Conservation (phyloP, 2,329 filamentous ascomycete genomes). For the Alternaria longipes region DNA sequence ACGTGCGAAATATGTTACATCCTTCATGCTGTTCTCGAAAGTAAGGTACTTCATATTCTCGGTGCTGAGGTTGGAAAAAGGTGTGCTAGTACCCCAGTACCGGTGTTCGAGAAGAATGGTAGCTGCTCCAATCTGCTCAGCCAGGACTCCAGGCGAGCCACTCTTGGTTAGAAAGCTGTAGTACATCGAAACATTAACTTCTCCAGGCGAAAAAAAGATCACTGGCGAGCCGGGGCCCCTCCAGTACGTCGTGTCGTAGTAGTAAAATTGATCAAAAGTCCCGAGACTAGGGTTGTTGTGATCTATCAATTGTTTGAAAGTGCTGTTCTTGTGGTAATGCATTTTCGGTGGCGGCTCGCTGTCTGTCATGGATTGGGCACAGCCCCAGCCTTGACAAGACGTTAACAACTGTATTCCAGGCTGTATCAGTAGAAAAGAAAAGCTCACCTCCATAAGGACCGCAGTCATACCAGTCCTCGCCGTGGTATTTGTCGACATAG, state of each 20-base stretch:
- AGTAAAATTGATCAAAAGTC: conserved; percentile 2
- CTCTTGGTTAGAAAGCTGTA: neutral
- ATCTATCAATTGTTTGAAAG: conserved; percentile 2
- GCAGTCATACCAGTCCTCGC: conserved; percentile 5
- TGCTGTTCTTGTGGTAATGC: neutral
- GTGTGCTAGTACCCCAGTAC: neutral
- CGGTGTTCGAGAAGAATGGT: neutral
- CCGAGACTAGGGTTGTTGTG: neutral
- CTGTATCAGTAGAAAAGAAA: neutral
- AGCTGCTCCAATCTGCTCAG: neutral
- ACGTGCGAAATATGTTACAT: conserved; percentile 1
- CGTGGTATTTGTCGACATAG: neutral
- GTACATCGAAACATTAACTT: neutral
- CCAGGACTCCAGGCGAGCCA: neutral
- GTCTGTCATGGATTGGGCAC: neutral
- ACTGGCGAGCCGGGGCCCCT: neutral
- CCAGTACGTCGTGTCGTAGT: conserved; percentile 5
- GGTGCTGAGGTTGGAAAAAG: neutral
- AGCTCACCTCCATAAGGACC: neutral
- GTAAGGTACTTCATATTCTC: conserved; percentile 2
- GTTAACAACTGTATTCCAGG: neutral
- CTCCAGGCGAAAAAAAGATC: neutral
- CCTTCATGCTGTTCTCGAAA: conserved; percentile 2
- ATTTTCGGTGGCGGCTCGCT: neutral
- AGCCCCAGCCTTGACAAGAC: neutral